Conservation (phyloP, 345 rosid species). For the Combretum micranthum region DNA sequence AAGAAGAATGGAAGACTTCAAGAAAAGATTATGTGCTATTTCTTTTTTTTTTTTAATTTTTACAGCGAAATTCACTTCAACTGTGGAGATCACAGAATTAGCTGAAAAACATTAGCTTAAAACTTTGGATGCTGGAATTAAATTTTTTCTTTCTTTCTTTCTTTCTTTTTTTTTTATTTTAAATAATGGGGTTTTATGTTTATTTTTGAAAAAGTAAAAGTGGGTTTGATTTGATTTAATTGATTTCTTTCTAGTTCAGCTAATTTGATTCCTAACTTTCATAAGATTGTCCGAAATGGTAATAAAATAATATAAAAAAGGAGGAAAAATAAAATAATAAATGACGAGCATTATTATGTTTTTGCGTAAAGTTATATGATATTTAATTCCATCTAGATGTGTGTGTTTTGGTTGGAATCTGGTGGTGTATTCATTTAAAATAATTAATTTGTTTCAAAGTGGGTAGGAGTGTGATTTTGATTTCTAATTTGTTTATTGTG, state of each 20-base stretch:
- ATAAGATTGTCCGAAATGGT: slow-evolving; percentile 12
- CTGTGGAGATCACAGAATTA: slow-evolving; percentile 8
- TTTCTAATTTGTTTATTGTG: too few species aligned
- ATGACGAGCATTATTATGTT: neutral
- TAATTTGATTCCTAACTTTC: slow-evolving; percentile 17
- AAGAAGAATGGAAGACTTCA: neutral
- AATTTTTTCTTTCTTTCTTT: too few species aligned
- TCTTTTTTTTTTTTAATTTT: neutral
- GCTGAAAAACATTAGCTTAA: slow-evolving; percentile 2
- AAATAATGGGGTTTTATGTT: slow-evolving; percentile 6
- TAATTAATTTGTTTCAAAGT: slow-evolving; percentile 8
- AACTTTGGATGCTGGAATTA: slow-evolving; percentile 10
- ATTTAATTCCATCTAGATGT: slow-evolving; percentile 7
- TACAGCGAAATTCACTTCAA: slow-evolving; percentile 3
- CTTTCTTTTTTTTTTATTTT: slow-evolving; percentile 1
- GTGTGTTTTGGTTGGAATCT: slow-evolving; percentile 10
- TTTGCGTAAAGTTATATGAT: neutral
- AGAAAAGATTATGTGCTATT: neutral
- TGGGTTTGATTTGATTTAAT: neutral
- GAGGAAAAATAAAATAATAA: slow-evolving; percentile 9
- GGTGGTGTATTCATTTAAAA: slow-evolving; percentile 5
- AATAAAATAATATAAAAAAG: slow-evolving; percentile 4
- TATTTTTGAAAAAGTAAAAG: slow-evolving; percentile 2
- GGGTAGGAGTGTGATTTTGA: slow-evolving; percentile 1
- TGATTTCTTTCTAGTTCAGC: slow-evolving; percentile 1